Conservation (phyloP, 371 early-diverging fungal genomes). For the Mucor circinelloides region DNA sequence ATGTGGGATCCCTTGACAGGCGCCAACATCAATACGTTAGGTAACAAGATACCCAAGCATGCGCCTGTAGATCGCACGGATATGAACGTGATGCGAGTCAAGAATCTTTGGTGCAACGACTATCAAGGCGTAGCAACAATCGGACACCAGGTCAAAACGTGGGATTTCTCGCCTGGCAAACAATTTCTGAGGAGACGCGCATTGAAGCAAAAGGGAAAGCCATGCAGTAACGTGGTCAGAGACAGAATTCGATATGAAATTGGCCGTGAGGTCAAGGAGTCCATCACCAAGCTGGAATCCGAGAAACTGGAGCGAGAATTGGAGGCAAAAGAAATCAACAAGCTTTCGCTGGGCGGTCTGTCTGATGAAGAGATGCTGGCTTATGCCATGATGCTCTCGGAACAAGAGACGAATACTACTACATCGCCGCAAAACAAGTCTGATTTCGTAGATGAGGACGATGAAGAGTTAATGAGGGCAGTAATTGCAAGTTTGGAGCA, state of each 20-base stretch:
- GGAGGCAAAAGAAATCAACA: constrained; percentile 27
- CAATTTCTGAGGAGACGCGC: constrained; percentile 31
- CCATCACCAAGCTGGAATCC: constrained; percentile 28
- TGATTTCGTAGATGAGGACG: constrained; percentile 35
- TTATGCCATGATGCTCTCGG: constrained; percentile 54
- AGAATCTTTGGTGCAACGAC: constrained; percentile 45
- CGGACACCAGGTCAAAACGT: constrained; percentile 49
- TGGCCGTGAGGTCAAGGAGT: constrained; percentile 44
- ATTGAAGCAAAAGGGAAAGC: constrained; percentile 27
- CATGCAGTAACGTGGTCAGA: constrained; percentile 11
- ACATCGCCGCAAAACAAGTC: background rate
- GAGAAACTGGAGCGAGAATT: constrained; percentile 38
- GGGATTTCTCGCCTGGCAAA: constrained; percentile 52
- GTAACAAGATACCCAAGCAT: constrained; percentile 38
- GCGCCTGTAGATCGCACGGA: constrained; percentile 45
- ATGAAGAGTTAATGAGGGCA: constrained; percentile 47
- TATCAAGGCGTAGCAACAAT: constrained; percentile 50
- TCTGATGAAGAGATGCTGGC: constrained; percentile 52
- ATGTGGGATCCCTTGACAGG: constrained; percentile 55
- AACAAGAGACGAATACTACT: constrained; percentile 7
- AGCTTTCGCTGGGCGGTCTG: constrained; percentile 42
- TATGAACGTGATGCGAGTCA: constrained; percentile 43
- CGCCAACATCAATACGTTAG: constrained; percentile 15
- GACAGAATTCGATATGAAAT: constrained; percentile 41
- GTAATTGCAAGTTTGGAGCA: constrained; percentile 47